A percentile compares a stretch with the other conserved stretches of the same genome.
Evolutionary conservation across 2,329 filamentous ascomycete species (phyloP).

Genomic region (Sporothrix variecibatus): DNA sequence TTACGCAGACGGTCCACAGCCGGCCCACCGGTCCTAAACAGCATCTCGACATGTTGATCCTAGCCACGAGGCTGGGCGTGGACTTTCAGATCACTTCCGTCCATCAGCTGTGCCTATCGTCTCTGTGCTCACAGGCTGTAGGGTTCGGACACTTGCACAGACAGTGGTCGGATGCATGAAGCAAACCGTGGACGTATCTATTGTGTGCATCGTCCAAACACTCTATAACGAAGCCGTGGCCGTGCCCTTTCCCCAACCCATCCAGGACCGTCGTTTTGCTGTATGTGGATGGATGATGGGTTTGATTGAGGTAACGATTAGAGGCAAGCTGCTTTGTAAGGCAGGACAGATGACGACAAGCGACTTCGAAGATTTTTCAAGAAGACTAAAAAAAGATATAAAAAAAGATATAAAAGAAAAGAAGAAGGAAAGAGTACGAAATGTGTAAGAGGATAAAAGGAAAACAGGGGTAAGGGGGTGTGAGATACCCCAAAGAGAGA

Average conservation of each 20-base stretch:
- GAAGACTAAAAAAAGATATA: not conserved
- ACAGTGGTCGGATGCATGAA: not conserved
- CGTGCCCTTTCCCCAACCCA: not conserved
- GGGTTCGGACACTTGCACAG: not conserved
- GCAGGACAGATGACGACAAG: not conserved
- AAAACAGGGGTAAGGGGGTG: constrained; percentile 21
- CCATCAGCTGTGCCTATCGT: not conserved
- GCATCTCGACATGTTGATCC: not conserved
- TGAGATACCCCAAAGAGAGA: not conserved
- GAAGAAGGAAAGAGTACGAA: constrained; percentile 4
- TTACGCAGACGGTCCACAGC: not conserved
- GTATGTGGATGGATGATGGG: not conserved
- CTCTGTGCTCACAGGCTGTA: not conserved
- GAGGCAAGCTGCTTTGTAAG: not conserved
- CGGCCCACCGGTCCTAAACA: constrained; percentile 5
- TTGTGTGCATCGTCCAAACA: constrained; percentile 8
- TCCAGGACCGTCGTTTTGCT: not conserved
- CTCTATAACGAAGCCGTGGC: not conserved
- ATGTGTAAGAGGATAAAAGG: constrained; percentile 2
- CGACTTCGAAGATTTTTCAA: not conserved
- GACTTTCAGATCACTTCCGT: not conserved
- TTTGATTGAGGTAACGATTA: not conserved
- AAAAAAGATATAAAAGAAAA: constrained; percentile 13
- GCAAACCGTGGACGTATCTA: not conserved
- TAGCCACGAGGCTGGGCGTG: not conserved